Percentiles rank a stretch among this genome's conserved stretches.
These are phyloP conservation scores for Phytophthora rubi DNA, from an alignment of 352 stramenopile species.

Conservation along the genomic window DNA sequence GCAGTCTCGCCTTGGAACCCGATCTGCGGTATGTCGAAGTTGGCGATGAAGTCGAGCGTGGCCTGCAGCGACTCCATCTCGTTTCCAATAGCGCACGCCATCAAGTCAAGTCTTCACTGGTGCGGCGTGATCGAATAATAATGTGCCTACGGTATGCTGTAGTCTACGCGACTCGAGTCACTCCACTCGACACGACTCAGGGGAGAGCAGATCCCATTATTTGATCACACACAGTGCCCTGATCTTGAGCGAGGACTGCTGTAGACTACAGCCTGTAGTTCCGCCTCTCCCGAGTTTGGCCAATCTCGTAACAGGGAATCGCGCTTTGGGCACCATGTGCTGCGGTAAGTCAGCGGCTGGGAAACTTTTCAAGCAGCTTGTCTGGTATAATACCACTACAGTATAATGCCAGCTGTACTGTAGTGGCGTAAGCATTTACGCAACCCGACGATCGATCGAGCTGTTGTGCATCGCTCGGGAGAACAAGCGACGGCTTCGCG, in stretches of 20 bases:
- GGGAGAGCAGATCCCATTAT: constrained; percentile 19
- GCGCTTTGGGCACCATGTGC: background rate
- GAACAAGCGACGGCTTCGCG: background rate
- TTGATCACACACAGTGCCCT: constrained; percentile 22
- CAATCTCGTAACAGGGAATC: constrained; percentile 7
- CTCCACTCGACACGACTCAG: constrained; percentile 7
- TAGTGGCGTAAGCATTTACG: background rate
- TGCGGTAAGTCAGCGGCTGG: background rate
- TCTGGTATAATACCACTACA: too few species aligned
- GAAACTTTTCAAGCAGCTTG: background rate
- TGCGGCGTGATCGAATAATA: constrained; percentile 18
- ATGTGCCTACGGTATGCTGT: too few species aligned
- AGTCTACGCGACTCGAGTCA: background rate
- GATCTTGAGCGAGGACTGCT: constrained; percentile 1
- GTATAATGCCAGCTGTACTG: too few species aligned
- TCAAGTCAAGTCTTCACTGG: background rate
- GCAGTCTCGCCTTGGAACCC: background rate
- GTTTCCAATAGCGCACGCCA: constrained; percentile 1
- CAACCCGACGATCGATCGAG: background rate
- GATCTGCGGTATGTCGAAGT: constrained; percentile 1
- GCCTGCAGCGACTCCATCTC: constrained; percentile 16
- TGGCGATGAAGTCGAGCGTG: constrained; percentile 26
- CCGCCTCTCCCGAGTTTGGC: constrained; percentile 8
- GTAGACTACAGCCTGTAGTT: too few species aligned
- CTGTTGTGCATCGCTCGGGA: background rate